Percentiles rank a stretch among this genome's conserved stretches.
Conservation (phyloP, 2,329 filamentous ascomycete genomes). For the Apiospora hydei region DNA sequence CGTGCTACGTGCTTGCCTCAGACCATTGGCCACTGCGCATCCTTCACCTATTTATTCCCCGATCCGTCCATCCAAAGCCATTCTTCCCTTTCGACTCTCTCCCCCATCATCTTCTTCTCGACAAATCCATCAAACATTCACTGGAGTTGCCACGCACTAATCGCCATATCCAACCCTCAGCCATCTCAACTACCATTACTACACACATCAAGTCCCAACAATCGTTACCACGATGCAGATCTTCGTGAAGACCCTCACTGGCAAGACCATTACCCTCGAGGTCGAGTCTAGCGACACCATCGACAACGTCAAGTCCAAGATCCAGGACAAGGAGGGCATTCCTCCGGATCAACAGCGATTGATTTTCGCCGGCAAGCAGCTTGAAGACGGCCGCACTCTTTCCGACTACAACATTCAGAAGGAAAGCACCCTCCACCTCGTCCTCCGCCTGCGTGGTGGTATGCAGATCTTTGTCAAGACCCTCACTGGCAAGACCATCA, state of each 20-base stretch:
- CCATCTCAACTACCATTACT: constrained; percentile 29
- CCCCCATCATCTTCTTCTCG: constrained; percentile 30
- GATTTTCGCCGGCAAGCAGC: no score
- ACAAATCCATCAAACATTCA: constrained; percentile 31
- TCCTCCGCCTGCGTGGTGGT: no score
- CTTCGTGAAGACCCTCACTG: constrained; percentile 86
- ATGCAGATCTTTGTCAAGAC: no score
- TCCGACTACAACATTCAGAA: no score
- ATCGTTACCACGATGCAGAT: constrained; percentile 72
- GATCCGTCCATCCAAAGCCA: constrained; percentile 26
- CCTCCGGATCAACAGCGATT: no score
- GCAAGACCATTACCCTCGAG: constrained; percentile 94
- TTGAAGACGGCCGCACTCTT: no score
- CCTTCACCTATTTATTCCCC: constrained; percentile 35
- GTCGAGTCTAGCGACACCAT: constrained; percentile 91
- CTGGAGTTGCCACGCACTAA: constrained; percentile 29
- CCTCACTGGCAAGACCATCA: constrained; percentile 93
- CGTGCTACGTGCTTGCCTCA: constrained; percentile 40
- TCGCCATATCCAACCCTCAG: constrained; percentile 25
- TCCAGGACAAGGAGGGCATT: constrained; percentile 92
- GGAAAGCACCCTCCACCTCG: no score
- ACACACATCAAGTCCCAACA: constrained; percentile 36
- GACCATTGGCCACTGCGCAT: constrained; percentile 20
- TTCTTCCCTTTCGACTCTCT: constrained; percentile 36
- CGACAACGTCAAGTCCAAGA: constrained; percentile 94